Conservation (phyloP, 2,329 filamentous ascomycete genomes). For the Aspergillus latus region DNA sequence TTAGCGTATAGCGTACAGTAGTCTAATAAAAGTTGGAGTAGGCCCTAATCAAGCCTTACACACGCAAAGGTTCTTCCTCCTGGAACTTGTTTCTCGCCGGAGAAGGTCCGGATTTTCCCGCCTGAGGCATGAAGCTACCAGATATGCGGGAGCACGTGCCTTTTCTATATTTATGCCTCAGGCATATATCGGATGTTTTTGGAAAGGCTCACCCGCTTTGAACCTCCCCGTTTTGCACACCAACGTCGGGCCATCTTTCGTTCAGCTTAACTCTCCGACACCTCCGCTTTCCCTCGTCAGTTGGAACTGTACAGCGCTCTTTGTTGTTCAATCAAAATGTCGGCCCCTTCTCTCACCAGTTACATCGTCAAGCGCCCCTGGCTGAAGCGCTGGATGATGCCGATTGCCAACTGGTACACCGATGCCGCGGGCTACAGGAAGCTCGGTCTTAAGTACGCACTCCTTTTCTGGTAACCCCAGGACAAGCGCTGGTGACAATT, state of each 20-base stretch:
- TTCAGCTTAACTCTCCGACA: slow-evolving; percentile 32
- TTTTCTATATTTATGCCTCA: slow-evolving; percentile 15
- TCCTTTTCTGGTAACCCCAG: slow-evolving; percentile 17
- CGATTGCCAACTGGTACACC: slow-evolving; percentile 83
- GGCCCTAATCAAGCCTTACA: neutral
- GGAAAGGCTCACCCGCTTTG: slow-evolving; percentile 29
- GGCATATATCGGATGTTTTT: slow-evolving; percentile 28
- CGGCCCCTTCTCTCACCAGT: slow-evolving; percentile 69
- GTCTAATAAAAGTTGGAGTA: neutral
- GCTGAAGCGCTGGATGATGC: slow-evolving; percentile 75
- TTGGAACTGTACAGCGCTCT: slow-evolving; percentile 23
- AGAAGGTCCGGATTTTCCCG: slow-evolving; percentile 12
- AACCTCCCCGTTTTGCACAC: slow-evolving; percentile 42
- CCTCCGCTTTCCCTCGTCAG: slow-evolving; percentile 34
- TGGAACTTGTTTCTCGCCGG: neutral
- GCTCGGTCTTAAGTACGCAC: slow-evolving; percentile 78
- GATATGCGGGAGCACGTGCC: slow-evolving; percentile 24
- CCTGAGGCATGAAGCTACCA: slow-evolving; percentile 25
- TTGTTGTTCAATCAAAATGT: slow-evolving; percentile 56
- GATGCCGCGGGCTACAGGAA: slow-evolving; percentile 89
- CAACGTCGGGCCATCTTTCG: slow-evolving; percentile 39
- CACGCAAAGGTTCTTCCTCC: neutral
- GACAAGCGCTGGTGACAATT: slow-evolving; percentile 14
- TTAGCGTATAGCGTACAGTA: slow-evolving; percentile 4
- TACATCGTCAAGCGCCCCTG: slow-evolving; percentile 82